These are phyloP conservation scores for Nitzschia sp. DNA, from an alignment of 108 stramenopile species.

Conservation along the genomic window DNA sequence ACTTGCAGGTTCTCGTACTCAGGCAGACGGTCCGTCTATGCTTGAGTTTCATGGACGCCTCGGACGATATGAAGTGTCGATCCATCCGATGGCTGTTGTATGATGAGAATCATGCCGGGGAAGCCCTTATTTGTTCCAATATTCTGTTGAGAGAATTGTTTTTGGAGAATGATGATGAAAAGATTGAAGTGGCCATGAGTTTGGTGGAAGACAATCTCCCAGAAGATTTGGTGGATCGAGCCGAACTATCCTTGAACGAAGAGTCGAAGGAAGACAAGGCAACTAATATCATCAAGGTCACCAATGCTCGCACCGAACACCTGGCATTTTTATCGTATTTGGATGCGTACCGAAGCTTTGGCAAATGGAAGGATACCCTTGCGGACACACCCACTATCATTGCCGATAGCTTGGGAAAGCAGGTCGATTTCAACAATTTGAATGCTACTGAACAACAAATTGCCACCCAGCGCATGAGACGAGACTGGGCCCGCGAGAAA, in stretches of 20 bases:
- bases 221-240: constrained; percentile 28
- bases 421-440: constrained; percentile 18
- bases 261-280: not conserved
- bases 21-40: constrained; percentile 47
- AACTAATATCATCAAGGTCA: not conserved
- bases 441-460: constrained; percentile 47
- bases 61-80: constrained; percentile 28
- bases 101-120: constrained; percentile 47
- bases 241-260: not conserved
- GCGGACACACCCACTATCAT: constrained; percentile 12
- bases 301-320: constrained; percentile 35
- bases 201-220: constrained; percentile 42
- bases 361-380: constrained; percentile 36
- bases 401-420: not conserved
- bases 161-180: constrained; percentile 40
- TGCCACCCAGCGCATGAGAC: constrained; percentile 23
- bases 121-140: constrained; percentile 77
- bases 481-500: constrained; percentile 40
- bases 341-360: constrained; percentile 37
- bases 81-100: constrained; percentile 71
- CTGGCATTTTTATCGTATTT: constrained; percentile 39
- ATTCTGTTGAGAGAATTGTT: constrained; percentile 65
- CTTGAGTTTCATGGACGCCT: not conserved
- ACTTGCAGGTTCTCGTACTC: constrained; percentile 37
- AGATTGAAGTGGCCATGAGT: constrained; percentile 27